A percentile compares a stretch with the other conserved stretches of the same genome.
These are phyloP conservation scores for Kalanchoe fedtschenkoi DNA, from an alignment of 164 flowering plant genomes.

Conservation along the genomic window DNA sequence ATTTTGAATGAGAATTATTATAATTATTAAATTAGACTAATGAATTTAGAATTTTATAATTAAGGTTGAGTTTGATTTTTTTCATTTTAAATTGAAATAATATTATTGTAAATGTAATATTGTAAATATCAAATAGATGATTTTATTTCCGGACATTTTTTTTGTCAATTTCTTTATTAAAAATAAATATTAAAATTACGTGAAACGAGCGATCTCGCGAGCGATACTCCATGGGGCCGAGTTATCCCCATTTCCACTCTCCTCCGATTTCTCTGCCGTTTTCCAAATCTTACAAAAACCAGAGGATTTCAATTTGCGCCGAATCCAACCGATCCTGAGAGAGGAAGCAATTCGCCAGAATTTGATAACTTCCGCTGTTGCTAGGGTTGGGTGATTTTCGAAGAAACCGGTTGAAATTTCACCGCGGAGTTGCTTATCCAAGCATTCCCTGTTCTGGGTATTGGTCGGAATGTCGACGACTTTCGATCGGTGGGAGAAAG, in stretches of 20 bases:
- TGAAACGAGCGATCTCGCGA: too few relatives aligned
- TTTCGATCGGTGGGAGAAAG: constrained; percentile 89
- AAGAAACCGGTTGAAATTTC: neutral
- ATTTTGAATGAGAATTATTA: too few relatives aligned
- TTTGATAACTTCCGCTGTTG: neutral
- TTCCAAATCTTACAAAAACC: neutral
- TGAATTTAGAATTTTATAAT: too few relatives aligned
- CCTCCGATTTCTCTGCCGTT: neutral
- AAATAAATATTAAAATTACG: neutral
- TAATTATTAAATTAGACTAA: too few relatives aligned
- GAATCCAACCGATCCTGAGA: neutral
- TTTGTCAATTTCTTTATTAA: neutral
- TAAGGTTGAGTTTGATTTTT: too few relatives aligned
- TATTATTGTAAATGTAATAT: too few relatives aligned
- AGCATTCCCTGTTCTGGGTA: neutral
- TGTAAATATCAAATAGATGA: too few relatives aligned
- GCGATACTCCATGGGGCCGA: neutral
- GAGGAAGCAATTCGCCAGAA: neutral
- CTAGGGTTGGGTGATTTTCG: neutral
- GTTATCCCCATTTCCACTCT: constrained; percentile 1
- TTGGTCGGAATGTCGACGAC: constrained; percentile 41
- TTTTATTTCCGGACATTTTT: neutral
- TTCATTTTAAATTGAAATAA: too few relatives aligned
- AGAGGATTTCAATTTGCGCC: neutral
- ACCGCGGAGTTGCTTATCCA: neutral